Conservation (phyloP, 306 rosid species). For the Hippophae rhamnoides region DNA sequence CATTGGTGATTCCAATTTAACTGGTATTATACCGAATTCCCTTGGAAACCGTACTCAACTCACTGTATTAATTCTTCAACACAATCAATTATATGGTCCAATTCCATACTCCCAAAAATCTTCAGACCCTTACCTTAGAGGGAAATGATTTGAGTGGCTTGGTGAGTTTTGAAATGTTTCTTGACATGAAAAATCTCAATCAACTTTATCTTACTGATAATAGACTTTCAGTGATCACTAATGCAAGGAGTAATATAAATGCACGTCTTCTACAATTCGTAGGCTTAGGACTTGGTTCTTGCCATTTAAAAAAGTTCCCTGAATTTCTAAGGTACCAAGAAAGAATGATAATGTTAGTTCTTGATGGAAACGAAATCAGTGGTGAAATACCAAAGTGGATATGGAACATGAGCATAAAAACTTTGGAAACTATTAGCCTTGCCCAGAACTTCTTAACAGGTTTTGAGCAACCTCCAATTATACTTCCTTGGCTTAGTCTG, state of each 20-base stretch:
- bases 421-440: background rate
- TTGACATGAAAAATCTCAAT: background rate
- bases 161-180: background rate
- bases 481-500: slow-evolving; percentile 9
- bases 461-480: slow-evolving; percentile 8
- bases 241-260: background rate
- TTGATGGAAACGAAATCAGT: slow-evolving; percentile 8
- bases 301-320: background rate
- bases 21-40: background rate
- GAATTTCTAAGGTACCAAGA: background rate
- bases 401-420: slow-evolving; percentile 13
- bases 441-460: slow-evolving; percentile 2
- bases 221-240: background rate
- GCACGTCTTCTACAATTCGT: background rate
- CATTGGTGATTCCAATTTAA: background rate
- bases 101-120: background rate
- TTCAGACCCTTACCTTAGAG: background rate
- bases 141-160: background rate
- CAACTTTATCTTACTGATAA: background rate
- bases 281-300: background rate
- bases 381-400: slow-evolving; percentile 30
- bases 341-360: background rate
- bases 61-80: background rate
- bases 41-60: slow-evolving; percentile 2
- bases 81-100: background rate